A percentile compares a stretch with the other conserved stretches of the same genome.
Conservation (phyloP, 2,329 filamentous ascomycete species). For the Colletotrichum brevisporum region DNA sequence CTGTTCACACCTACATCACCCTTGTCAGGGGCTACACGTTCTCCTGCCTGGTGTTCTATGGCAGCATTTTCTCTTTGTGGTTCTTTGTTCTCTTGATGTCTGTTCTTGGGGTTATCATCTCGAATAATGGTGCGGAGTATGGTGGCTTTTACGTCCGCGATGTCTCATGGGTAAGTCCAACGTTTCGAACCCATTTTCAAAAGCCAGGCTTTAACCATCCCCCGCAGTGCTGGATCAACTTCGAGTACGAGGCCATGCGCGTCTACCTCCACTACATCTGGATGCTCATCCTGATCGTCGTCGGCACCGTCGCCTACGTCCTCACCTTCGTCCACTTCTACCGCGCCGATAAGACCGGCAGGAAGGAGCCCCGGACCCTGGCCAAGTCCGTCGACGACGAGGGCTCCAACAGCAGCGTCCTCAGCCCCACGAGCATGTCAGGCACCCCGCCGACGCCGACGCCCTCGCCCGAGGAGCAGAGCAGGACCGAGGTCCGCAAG, state of each 20-base stretch:
- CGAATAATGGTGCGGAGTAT: conserved; percentile 8
- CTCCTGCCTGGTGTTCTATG: conserved; percentile 59
- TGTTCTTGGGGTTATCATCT: conserved; percentile 29
- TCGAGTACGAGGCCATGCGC: conserved; percentile 64
- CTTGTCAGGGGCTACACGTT: conserved; percentile 65
- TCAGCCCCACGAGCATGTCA: neutral
- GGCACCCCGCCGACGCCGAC: neutral
- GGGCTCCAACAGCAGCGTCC: neutral
- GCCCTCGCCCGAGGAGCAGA: neutral
- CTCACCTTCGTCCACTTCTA: conserved; percentile 53
- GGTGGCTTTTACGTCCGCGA: conserved; percentile 64
- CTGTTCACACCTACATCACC: conserved; percentile 69
- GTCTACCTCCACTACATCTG: conserved; percentile 74
- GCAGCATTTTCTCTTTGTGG: conserved; percentile 61
- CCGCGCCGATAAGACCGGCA: conserved; percentile 4
- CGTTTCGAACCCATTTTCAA: conserved; percentile 40
- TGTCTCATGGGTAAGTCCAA: conserved; percentile 63
- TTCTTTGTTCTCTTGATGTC: conserved; percentile 50
- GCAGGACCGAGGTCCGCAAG: conserved; percentile 9
- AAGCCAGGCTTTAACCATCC: neutral
- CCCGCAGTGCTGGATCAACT: conserved; percentile 72
- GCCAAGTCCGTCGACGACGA: neutral
- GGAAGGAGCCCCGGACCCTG: neutral
- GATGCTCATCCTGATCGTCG: conserved; percentile 63
- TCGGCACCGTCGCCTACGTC: conserved; percentile 53